Percentiles rank a stretch among this genome's conserved stretches.
Evolutionary conservation across 495 filamentous ascomycete species (phyloP).

Genomic region (Apiosordaria backusii): DNA sequence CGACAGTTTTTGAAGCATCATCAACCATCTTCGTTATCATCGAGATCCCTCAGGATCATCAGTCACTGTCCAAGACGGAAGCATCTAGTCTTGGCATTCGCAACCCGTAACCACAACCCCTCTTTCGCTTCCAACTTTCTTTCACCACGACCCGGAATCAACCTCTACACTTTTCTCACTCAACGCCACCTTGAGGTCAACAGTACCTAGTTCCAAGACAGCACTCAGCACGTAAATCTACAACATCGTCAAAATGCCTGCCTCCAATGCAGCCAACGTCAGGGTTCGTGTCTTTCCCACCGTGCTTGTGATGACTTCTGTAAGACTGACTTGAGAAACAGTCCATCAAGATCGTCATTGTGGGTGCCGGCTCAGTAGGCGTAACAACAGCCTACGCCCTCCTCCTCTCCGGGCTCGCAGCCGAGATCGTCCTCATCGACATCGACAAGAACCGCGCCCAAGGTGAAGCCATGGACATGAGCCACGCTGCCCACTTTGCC

Average conservation of each 20-base stretch:
- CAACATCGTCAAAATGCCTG: neutral
- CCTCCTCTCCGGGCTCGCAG: conserved; percentile 47
- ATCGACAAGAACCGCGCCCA: conserved; percentile 34
- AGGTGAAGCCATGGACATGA: conserved; percentile 40
- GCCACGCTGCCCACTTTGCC: conserved; percentile 36
- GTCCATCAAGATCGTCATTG: conserved; percentile 38
- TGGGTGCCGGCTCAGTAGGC: conserved; percentile 54
- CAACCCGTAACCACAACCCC: neutral
- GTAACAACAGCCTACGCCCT: conserved; percentile 54
- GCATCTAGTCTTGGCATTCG: neutral
- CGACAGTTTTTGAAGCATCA: neutral
- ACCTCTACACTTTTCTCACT: neutral
- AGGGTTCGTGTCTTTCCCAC: neutral
- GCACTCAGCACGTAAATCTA: neutral
- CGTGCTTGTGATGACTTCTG: neutral
- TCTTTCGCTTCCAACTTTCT: neutral
- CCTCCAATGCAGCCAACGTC: neutral
- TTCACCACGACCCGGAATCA: neutral
- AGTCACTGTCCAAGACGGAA: neutral
- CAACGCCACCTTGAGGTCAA: neutral
- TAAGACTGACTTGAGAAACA: conserved; percentile 6
- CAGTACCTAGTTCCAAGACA: neutral
- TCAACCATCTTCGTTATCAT: neutral
- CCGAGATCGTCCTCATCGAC: conserved; percentile 47
- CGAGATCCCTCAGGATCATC: neutral